Conservation (phyloP, 331 rosid genomes). For the Stylosanthes scabra region DNA sequence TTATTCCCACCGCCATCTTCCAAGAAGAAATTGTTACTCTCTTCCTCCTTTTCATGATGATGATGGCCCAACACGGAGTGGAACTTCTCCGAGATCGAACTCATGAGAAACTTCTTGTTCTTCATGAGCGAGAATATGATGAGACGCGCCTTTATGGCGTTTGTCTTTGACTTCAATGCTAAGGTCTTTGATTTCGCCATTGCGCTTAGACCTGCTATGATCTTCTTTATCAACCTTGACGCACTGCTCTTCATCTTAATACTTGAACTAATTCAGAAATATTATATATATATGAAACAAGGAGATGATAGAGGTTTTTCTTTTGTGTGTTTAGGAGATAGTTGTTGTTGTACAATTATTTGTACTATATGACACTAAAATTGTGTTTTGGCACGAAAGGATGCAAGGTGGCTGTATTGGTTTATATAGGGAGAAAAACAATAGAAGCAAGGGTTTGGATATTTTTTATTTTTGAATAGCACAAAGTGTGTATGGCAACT, state of each 20-base stretch:
- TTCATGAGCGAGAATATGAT: constrained; percentile 61
- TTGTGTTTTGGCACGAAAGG: constrained; percentile 53
- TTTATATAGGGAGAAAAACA: constrained; percentile 44
- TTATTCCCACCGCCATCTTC: constrained; percentile 28
- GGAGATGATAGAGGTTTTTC: too few species aligned
- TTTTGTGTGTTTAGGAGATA: too few species aligned
- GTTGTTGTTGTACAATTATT: constrained; percentile 29
- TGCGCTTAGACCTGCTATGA: constrained; percentile 51
- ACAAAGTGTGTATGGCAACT: background rate
- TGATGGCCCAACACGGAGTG: constrained; percentile 47
- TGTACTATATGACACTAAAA: constrained; percentile 9
- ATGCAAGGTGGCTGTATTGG: constrained; percentile 37
- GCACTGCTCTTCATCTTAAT: constrained; percentile 58
- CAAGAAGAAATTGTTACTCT: constrained; percentile 18
- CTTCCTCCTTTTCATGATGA: constrained; percentile 23
- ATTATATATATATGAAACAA: too few species aligned
- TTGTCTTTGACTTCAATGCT: constrained; percentile 60
- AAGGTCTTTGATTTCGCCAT: constrained; percentile 59
- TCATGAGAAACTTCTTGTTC: constrained; percentile 54
- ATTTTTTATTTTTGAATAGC: background rate
- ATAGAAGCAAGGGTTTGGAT: background rate
- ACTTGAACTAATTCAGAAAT: too few species aligned
- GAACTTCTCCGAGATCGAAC: constrained; percentile 58
- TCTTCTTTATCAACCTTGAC: constrained; percentile 53
- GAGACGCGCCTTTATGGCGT: constrained; percentile 65